Evolutionary conservation across 2,329 filamentous ascomycete species (phyloP), one percentile per base, ranked within the genome.

Genomic region (Pseudogymnoascus sp.): DNA sequence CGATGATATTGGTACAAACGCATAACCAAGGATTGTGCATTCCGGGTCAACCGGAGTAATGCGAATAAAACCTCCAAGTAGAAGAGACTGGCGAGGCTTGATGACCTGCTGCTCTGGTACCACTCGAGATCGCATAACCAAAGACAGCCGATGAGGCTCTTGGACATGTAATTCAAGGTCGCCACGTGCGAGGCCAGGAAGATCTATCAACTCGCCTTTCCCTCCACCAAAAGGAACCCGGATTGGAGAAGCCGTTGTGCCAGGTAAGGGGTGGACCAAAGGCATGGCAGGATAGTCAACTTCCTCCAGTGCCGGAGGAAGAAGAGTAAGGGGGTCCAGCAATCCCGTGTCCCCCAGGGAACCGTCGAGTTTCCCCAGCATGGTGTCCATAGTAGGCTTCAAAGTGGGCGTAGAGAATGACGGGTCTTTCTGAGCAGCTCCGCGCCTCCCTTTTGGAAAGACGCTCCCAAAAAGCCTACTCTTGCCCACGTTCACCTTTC

Each of bases 401-500:
- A 6, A 32, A 20, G 28, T 47, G 14, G 32, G 47, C 39, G 62
- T 47, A 22, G 41, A 22, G 28, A 61, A 34, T 22, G 32, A 37
- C 16, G 20, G 8, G 18, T 54, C 70, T 76, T 68, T 61, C 72
- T 67, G 69, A 73, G 59, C 68, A 73, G 69, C 2, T 69, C 66
- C 62, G 70, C 70, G 63, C 74, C 78, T 79, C 25, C 85, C 86
- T 78, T 89, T 93, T 3, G 95, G 93, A 69, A 92, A 96, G 6
- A 97, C 85, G 4, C 86, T 83, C 67, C 94, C 87, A 63, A 97
- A 96, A 2, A 99, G 81, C 70, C 88, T 88, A 68, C 93, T 97
- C 75, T 99, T 99, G 22, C 94, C 95, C 2, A 97, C 95, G 70
- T 99, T 99, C 64, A 91, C 91, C 74, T 96, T 97, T n/a, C 94